Evolutionary conservation across 2,329 filamentous ascomycete species (phyloP).

Genomic region (Fusarium lateritium): DNA sequence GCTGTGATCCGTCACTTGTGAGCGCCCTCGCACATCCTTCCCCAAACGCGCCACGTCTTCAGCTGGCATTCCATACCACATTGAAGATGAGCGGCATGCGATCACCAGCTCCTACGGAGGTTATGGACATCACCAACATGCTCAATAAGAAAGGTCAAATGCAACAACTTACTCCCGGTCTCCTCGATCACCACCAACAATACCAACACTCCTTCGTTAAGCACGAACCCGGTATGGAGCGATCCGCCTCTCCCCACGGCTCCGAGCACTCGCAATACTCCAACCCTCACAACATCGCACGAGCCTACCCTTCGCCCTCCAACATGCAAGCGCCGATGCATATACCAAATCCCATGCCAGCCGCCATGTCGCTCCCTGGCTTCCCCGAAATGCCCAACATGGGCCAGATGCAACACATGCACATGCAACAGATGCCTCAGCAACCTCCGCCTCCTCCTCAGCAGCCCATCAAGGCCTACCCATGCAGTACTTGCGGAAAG

Average conservation of each 20-base stretch:
- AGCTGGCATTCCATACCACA: slow-evolving; percentile 33
- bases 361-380: slow-evolving; percentile 60
- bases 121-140: slow-evolving; percentile 69
- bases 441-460: slow-evolving; percentile 54
- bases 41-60: slow-evolving; percentile 43
- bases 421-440: slow-evolving; percentile 56
- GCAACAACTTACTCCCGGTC: slow-evolving; percentile 54
- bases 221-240: slow-evolving; percentile 62
- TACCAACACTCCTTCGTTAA: slow-evolving; percentile 55
- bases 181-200: slow-evolving; percentile 52
- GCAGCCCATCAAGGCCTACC: slow-evolving; percentile 77
- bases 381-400: slow-evolving; percentile 62
- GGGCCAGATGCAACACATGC: slow-evolving; percentile 56
- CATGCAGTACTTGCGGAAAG: slow-evolving; percentile 91
- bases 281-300: slow-evolving; percentile 61
- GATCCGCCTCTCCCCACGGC: slow-evolving; percentile 71
- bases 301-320: slow-evolving; percentile 68
- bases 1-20: slow-evolving; percentile 45
- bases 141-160: slow-evolving; percentile 64
- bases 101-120: slow-evolving; percentile 63
- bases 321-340: slow-evolving; percentile 66
- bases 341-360: slow-evolving; percentile 60
- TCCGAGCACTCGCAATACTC: slow-evolving; percentile 73
- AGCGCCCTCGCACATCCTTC: slow-evolving; percentile 41
- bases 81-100: slow-evolving; percentile 56